Conservation (phyloP, 805 yeast genomes). For the Pichia eremophila region DNA sequence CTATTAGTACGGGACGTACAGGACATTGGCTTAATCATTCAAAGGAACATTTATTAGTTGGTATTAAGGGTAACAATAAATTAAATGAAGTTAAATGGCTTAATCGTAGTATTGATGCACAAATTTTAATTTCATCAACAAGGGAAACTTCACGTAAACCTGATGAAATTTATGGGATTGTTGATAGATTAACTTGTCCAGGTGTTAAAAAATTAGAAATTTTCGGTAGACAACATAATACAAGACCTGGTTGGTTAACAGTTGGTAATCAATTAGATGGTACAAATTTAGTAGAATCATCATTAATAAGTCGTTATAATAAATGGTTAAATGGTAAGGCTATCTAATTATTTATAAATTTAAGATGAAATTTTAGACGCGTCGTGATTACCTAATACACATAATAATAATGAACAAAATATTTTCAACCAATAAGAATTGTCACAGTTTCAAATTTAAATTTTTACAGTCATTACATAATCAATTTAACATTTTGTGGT, state of each 20-base stretch:
- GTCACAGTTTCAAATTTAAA: too few species aligned
- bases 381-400: too few species aligned
- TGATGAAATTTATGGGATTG: conserved; percentile 78
- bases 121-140: conserved; percentile 70
- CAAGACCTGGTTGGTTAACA: conserved; percentile 84
- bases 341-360: too few species aligned
- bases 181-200: conserved; percentile 74
- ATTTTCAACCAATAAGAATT: neutral
- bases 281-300: conserved; percentile 46
- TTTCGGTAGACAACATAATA: conserved; percentile 80
- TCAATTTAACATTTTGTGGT: too few species aligned
- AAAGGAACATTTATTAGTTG: conserved; percentile 82
- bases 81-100: conserved; percentile 53
- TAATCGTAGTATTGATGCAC: conserved; percentile 56
- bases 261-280: conserved; percentile 73
- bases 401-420: too few species aligned
- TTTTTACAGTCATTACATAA: too few species aligned
- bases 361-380: too few species aligned
- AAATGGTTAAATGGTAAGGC: neutral
- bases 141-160: conserved; percentile 89
- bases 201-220: conserved; percentile 75
- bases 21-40: conserved; percentile 97
- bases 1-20: conserved; percentile 91
- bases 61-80: conserved; percentile 52
- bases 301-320: conserved; percentile 28